phyloP scores from a whole-genome alignment of 2,329 filamentous ascomycete genomes.

The Hypoxylon sp. region DNA sequence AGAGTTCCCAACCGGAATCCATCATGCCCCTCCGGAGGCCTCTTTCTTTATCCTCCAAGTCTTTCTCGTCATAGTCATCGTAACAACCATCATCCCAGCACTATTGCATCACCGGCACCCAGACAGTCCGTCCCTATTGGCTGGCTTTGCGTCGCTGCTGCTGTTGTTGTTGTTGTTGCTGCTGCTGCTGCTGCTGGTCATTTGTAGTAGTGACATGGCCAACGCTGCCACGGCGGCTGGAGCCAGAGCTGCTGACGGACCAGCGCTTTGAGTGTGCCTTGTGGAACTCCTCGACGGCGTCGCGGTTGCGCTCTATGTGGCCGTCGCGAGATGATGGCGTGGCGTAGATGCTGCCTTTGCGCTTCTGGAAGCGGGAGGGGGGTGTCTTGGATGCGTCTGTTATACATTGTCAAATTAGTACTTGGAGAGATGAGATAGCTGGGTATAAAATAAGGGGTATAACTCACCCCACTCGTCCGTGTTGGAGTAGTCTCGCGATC shows the following conservation, averaged over 20 bases:
- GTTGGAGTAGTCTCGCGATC: constrained; percentile 44
- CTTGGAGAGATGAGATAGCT: constrained; percentile 1
- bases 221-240: constrained; percentile 30
- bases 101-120: constrained; percentile 26
- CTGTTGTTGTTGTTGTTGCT: too few species aligned
- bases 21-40: too few species aligned
- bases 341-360: constrained; percentile 73
- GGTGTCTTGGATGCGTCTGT: constrained; percentile 72
- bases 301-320: constrained; percentile 66
- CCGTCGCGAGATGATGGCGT: constrained; percentile 72
- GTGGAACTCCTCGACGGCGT: constrained; percentile 64
- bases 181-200: constrained; percentile 2
- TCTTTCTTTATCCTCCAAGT: too few species aligned
- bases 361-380: constrained; percentile 73
- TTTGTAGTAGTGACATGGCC: background rate
- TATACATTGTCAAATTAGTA: constrained; percentile 18
- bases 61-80: too few species aligned
- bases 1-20: too few species aligned
- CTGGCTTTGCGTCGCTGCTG: constrained; percentile 31
- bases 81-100: constrained; percentile 1
- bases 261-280: constrained; percentile 63
- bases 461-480: constrained; percentile 60
- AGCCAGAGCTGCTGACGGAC: constrained; percentile 53
- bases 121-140: constrained; percentile 26
- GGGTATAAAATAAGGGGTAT: constrained; percentile 1